These are phyloP conservation scores for Thozetella sp. DNA, from an alignment of 495 filamentous ascomycete species.

Conservation along the genomic window DNA sequence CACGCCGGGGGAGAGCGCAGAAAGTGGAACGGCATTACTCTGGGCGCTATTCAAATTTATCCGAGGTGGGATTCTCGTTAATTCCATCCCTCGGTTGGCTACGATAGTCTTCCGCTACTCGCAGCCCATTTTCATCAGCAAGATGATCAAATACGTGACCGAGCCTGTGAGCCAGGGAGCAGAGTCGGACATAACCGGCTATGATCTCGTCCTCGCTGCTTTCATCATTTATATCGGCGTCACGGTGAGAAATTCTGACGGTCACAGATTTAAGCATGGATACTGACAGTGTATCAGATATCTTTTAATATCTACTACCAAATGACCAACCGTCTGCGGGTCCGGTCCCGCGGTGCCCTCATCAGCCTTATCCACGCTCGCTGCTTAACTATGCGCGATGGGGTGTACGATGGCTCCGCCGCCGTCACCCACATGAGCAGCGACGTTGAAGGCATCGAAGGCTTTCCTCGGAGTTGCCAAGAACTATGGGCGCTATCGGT, in stretches of 20 bases:
- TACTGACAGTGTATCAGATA: constrained; percentile 26
- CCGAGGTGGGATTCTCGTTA: constrained; percentile 44
- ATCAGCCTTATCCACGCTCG: constrained; percentile 58
- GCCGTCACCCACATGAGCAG: constrained; percentile 63
- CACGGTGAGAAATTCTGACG: constrained; percentile 39
- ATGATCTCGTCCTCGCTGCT: constrained; percentile 57
- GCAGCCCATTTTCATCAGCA: constrained; percentile 60
- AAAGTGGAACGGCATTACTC: too few relatives aligned
- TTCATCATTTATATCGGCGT: constrained; percentile 61
- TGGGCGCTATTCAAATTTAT: constrained; percentile 42
- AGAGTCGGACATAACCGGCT: too few relatives aligned
- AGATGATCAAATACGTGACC: constrained; percentile 48
- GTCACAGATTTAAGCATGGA: not conserved
- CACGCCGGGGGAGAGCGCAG: too few relatives aligned
- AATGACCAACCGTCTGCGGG: constrained; percentile 51
- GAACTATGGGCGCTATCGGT: constrained; percentile 49
- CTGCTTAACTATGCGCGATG: constrained; percentile 45
- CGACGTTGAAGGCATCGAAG: constrained; percentile 24
- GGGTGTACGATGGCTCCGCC: constrained; percentile 48
- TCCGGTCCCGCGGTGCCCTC: constrained; percentile 56
- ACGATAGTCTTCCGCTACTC: constrained; percentile 59
- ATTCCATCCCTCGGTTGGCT: constrained; percentile 51
- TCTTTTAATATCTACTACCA: constrained; percentile 56
- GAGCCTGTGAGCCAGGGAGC: too few relatives aligned
- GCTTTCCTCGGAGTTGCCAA: constrained; percentile 25